Evolutionary conservation across 352 stramenopile species (phyloP), one percentile per base, ranked within the genome.

Genomic region (Pythium angustatum): DNA sequence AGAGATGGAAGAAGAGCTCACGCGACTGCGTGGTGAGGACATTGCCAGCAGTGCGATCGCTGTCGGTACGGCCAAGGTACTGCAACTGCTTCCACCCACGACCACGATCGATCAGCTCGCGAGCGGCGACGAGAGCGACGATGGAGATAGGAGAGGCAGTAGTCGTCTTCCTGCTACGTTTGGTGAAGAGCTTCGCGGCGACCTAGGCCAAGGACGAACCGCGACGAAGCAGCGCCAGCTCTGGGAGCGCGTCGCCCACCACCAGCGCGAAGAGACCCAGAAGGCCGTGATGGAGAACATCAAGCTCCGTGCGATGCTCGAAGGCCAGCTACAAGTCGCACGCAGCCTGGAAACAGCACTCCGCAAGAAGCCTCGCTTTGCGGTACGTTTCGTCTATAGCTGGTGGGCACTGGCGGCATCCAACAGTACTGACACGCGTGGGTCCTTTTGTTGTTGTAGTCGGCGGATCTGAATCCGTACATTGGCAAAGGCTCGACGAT

Each of bases 211-310:
- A 4, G 1, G 19, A 2, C 19, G 19, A 27, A 47, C 40, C 2
- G 24, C 33, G 8, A 36, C 52, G 34, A 34, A 47, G 51, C 51
- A 58, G 53, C 26, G 28, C 17, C 41, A 40, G 30, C 36, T 88
- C 24, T 91, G 82, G 82, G 75, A 89, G 47, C 78, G 76, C 47
- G 85, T 91, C 64, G 82, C 82, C 19, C 67, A 75, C 27, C 76
- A 84, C 55, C 78, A 89, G 59, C 87, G 86, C 44, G 77, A 87
- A 47, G 78, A 86, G 57, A 85, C 85, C 62, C 83, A 76, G 53
- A 81, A 83, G 50, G 79, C 79, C 0, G 78, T 89, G 73, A 86
- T 87, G 76, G 78, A 91, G 59, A 91, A 91, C 49, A 68, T 73
- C 45, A 52, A 61, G 9, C 61, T 76, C 22, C 65, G 65, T 21